A percentile compares a stretch with the other conserved stretches of the same genome.
Conservation (phyloP, 2,329 filamentous ascomycete species). For the Epichloe uncinata region DNA sequence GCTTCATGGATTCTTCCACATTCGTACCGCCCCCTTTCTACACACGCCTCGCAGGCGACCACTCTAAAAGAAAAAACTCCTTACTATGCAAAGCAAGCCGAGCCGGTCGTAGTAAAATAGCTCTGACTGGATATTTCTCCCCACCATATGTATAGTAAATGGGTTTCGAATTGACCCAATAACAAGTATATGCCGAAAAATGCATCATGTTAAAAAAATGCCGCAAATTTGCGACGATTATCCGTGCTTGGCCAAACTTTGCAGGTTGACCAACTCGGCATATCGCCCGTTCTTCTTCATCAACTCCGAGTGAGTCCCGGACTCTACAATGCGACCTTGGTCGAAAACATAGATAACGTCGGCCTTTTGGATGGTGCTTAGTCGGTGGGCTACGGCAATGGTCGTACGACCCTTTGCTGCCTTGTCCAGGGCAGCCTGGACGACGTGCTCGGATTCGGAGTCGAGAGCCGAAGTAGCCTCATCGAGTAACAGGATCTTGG, state of each 20-base stretch:
- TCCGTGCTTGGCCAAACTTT: conserved; percentile 54
- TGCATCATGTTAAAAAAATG: background rate
- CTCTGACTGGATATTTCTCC: background rate
- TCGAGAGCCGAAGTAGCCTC: conserved; percentile 71
- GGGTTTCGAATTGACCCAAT: background rate
- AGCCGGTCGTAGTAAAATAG: background rate
- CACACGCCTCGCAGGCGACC: background rate
- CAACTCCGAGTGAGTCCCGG: conserved; percentile 64
- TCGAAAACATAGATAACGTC: conserved; percentile 97
- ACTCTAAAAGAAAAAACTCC: background rate
- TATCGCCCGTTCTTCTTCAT: conserved; percentile 60
- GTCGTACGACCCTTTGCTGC: conserved; percentile 78
- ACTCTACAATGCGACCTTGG: conserved; percentile 72
- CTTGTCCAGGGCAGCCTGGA: conserved; percentile 68
- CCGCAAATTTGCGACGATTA: conserved; percentile 6
- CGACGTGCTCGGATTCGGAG: conserved; percentile 63
- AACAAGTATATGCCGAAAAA: background rate
- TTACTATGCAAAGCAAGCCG: conserved; percentile 1
- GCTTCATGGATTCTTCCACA: background rate
- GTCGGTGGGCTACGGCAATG: conserved; percentile 82
- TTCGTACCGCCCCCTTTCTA: background rate
- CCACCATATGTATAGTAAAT: background rate
- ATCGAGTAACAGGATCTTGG: conserved; percentile 72
- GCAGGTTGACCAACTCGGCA: conserved; percentile 65
- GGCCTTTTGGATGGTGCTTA: conserved; percentile 88